phyloP scores from a whole-genome alignment of 306 rosid species.

The Mimosa pudica region DNA sequence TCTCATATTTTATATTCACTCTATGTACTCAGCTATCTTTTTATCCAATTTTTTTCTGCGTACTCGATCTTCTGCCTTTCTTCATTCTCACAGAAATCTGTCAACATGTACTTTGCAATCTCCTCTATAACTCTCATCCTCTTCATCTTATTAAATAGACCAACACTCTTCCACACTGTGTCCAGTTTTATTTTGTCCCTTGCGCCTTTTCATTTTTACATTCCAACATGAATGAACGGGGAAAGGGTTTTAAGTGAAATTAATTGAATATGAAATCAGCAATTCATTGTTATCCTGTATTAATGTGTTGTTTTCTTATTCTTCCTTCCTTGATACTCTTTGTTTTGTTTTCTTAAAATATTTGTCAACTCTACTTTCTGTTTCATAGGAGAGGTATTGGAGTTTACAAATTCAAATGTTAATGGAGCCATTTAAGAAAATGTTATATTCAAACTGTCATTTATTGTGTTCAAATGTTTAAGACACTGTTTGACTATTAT shows the following conservation, averaged over 20 bases:
- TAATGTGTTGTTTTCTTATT: not conserved
- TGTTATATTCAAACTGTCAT: not conserved
- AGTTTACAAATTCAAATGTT: not conserved
- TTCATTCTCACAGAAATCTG: not conserved
- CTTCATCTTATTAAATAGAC: not conserved
- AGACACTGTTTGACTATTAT: not conserved
- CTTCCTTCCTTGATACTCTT: not conserved
- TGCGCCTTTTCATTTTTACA: not conserved
- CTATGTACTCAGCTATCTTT: not conserved
- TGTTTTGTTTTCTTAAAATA: not conserved
- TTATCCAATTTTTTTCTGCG: not conserved
- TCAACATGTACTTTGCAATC: not conserved
- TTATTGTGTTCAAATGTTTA: slow-evolving; percentile 2
- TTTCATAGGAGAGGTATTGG: slow-evolving; percentile 3
- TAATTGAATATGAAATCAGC: not conserved
- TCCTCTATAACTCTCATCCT: not conserved
- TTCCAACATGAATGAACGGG: not conserved
- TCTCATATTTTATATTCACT: not conserved
- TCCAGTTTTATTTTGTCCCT: not conserved
- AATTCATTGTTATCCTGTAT: not conserved
- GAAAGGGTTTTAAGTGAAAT: not conserved
- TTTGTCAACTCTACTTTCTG: slow-evolving; percentile 5
- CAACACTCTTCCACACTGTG: not conserved
- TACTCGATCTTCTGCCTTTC: not conserved
- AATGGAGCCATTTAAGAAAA: slow-evolving; percentile 6